Conservation (phyloP, 345 rosid species). For the Cardamine resedifolia region DNA sequence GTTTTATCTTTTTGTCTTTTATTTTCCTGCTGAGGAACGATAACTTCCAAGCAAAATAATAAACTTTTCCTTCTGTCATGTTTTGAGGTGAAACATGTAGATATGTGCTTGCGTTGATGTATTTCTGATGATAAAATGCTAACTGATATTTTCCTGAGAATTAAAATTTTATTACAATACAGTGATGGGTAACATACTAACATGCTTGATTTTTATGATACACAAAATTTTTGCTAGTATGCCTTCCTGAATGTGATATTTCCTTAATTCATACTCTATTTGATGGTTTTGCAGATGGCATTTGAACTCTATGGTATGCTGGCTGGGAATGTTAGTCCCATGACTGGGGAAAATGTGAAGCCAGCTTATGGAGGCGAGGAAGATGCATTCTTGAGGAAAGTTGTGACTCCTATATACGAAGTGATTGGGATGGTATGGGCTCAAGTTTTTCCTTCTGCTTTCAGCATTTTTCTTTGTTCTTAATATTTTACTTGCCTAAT, state of each 20-base stretch:
- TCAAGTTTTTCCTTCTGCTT: neutral
- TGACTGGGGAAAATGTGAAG: constrained; percentile 97
- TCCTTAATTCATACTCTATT: neutral
- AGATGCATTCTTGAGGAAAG: constrained; percentile 91
- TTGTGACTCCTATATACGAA: constrained; percentile 85
- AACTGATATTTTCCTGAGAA: neutral
- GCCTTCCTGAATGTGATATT: neutral
- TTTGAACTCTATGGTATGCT: constrained; percentile 97
- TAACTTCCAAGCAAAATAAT: neutral
- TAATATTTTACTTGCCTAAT: constrained; percentile 3
- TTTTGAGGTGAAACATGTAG: neutral
- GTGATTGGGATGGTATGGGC: constrained; percentile 70
- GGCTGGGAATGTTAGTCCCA: constrained; percentile 96
- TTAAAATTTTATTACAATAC: neutral
- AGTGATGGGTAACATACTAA: neutral
- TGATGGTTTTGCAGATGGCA: constrained; percentile 68
- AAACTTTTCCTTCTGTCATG: neutral
- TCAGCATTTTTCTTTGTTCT: constrained; percentile 5
- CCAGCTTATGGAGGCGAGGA: constrained; percentile 99
- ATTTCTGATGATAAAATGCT: constrained; percentile 10
- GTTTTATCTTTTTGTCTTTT: neutral
- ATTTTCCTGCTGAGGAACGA: neutral
- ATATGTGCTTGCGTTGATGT: neutral
- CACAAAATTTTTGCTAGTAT: neutral
- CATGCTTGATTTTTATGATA: neutral